Base-by-base conservation (phyloP, 2,329 filamentous ascomycete genomes). In the Curvularia eragrostidis region DNA sequence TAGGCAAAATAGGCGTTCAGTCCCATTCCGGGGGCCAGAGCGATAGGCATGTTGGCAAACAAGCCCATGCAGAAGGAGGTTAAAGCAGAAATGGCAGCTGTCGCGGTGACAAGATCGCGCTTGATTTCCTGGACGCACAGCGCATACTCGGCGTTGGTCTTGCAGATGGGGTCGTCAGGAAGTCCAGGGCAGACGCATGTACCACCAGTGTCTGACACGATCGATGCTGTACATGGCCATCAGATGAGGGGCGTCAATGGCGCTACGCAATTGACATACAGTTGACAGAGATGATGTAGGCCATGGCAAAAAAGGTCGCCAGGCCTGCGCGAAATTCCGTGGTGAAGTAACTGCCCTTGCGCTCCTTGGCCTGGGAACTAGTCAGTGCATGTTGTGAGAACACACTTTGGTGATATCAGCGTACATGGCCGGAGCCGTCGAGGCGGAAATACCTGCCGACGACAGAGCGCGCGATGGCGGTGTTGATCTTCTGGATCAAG, bases 1-100 rank as follows among this genome's bases (percentile, higher is more conserved):
- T 90, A 96, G 24, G 91, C 85, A 72, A 96, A 96, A 75, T 96
- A 96, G 18, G 91, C 91, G 71, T 96, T 96, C 54, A 96, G 77
- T 24, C 92, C 89, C 89, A 92, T 91, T 36, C 89, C 89, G 15
- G 89, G 89, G 6, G 89, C 89, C 42, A 91, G 77, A 8, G 86
- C 88, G 64, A 91, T 87, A 1, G 91, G 91, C 80, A 94, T 81
- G 66, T 96, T 96, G 61, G 92, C 89, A 63, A 93, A 87, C 1
- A 94, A 76, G 19, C 92, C 92, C 89, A 96, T 93, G 76, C 83
- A 88, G 76, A 96, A 93, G n/a, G 87, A 89, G 3, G 89, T 86
- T 46, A 96, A 78, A 24, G 91, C 89, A 13, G 91, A 84, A 64
- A 95, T 93, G 53, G 91, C 91, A 43, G 92, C 91, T 4, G 92